Evolutionary conservation across 257 asterid genomes (phyloP), one percentile per base, ranked within the genome.

Genomic region (Gynochthodes officinalis): DNA sequence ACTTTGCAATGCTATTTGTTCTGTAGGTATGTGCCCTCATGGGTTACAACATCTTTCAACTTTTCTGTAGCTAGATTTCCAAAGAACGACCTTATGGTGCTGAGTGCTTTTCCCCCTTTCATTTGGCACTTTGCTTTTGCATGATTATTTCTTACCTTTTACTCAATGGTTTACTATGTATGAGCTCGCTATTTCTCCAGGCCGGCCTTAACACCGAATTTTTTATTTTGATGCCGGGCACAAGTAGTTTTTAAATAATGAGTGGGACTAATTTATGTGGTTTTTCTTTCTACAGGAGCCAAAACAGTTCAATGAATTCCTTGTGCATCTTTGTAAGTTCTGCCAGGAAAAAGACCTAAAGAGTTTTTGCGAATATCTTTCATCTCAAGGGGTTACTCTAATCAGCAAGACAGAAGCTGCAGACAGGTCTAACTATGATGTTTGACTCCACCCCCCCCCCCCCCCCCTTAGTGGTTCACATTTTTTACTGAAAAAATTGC

Each of bases 381-480:
- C 84, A 42, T 73, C 87, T 49, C 83, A 81, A 32, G 81, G 72
- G 19, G 48, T 90, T 73, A 79, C 73, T 75, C 88, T 85, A 48
- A 91, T 91, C 78, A 88, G 87, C 86, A 87, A 91, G 81, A 64
- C 76, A 37, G 96, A 91, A 89, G 93, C 94, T 57, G 71, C 87
- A 60, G 97, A 89, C 82, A 91, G 98, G 99, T 93, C 46, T 79
- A 76, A 23, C 27, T 27, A 32, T 70, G 65, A 53, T 70, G 2
- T 37, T 21, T 18, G 4, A 18, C 32, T 8, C n/a, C n/a, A 35
- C 21, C 43, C 44, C n/a, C n/a, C n/a, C n/a, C n/a, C n/a, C n/a
- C n/a, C n/a, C n/a, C n/a, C n/a, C n/a, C n/a, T n/a, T n/a, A n/a
- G n/a, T 28, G n/a, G 10, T 19, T 32, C n/a, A 54, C 19, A 15